Base-by-base conservation (phyloP, 306 rosid species). In the Trifolium subterraneum region DNA sequence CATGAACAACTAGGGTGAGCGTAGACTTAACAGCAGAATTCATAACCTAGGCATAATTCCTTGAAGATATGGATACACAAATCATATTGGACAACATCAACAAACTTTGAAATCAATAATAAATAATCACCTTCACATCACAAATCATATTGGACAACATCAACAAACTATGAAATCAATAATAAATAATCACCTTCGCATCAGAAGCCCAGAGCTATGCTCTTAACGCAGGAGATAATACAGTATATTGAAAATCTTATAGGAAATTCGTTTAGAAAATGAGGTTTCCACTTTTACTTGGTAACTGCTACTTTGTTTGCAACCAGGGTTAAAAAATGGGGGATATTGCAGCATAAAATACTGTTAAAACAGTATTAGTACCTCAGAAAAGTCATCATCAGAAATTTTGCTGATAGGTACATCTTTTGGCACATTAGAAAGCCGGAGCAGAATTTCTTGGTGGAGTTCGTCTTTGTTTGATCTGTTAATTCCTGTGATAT, bases 311-410 rank as follows among this genome's bases (percentile, higher is more conserved):
- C 64, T 72, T 65, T 69, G 42, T 70, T 41, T 52, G 75, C 77
- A 66, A 66, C 70, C 31, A 52, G 69, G 51, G 75, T 47, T 61
- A 18, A 27, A 2, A 76, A 29, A 71, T 23, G 36, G 29, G 33
- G 12, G 25, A 73, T 50, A 70, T n/a, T 23, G 11, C 42, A 51
- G 60, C 61, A 72, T 25, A 71, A 66, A 45, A 63, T 35, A 38
- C 52, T 61, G 58, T 47, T 74, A 81, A 70, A 48, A 76, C 29
- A 70, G 68, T 18, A 44, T 50, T 73, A 48, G 75, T 82, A 92
- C 98, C 96, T 88, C 75, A 33, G 84, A 72, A 66, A 92, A 88
- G 78, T 92, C 87, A 68, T 79, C 93, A 20, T 92, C 93, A 4
- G 98, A 88, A 66, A 92, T 78, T 78, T 85, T 84, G 79, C 73